phyloP scores from a whole-genome alignment of 495 filamentous ascomycete species.

The Hyaloscypha variabilis region DNA sequence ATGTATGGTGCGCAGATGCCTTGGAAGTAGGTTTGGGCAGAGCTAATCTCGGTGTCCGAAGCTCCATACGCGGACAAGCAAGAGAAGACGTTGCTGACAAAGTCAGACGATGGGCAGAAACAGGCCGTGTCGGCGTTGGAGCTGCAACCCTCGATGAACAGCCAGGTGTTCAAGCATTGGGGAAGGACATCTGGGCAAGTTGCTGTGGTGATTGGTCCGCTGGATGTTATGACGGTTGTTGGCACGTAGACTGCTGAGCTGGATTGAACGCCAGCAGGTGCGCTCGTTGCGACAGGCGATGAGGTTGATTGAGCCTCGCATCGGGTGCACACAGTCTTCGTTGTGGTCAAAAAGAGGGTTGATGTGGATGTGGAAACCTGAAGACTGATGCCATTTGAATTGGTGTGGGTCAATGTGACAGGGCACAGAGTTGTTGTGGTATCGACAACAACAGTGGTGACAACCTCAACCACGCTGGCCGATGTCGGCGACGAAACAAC shows the following conservation, averaged over 20 bases:
- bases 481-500: conserved; percentile 21
- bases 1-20: conserved; percentile 86
- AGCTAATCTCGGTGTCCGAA: conserved; percentile 63
- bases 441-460: conserved; percentile 24
- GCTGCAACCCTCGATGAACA: conserved; percentile 71
- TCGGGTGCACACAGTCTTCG: conserved; percentile 30
- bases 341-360: conserved; percentile 29
- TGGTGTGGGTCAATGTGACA: conserved; percentile 36
- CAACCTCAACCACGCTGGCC: neutral
- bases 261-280: conserved; percentile 7
- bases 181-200: conserved; percentile 77
- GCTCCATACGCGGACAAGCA: conserved; percentile 80
- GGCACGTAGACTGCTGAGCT: conserved; percentile 23
- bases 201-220: conserved; percentile 25
- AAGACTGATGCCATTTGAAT: neutral
- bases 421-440: conserved; percentile 41
- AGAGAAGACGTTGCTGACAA: conserved; percentile 78
- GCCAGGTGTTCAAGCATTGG: conserved; percentile 92
- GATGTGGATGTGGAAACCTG: conserved; percentile 11
- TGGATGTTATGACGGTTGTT: conserved; percentile 23
- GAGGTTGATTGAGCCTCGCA: conserved; percentile 16
- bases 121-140: conserved; percentile 83
- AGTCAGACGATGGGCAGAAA: conserved; percentile 80
- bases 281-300: conserved; percentile 2
- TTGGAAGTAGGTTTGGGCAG: conserved; percentile 81